A percentile compares a stretch with the other conserved stretches of the same genome.
Evolutionary conservation across 495 filamentous ascomycete species (phyloP).

Genomic region (Halenospora varia): DNA sequence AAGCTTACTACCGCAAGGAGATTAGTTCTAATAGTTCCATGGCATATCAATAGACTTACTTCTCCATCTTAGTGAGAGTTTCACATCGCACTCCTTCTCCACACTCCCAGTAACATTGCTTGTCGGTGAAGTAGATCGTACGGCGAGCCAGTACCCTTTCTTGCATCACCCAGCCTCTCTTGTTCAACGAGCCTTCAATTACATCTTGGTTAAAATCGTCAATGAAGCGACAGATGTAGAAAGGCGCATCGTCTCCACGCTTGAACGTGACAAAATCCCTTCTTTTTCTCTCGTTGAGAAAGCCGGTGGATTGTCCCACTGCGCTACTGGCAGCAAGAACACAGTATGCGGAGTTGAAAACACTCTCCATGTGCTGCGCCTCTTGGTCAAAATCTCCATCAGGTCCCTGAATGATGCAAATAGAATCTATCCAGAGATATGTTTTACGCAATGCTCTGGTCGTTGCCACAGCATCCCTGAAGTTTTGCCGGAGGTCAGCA

Average conservation of each 20-base stretch:
- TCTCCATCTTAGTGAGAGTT: conserved; percentile 5
- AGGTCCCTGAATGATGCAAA: conserved; percentile 26
- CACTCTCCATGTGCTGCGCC: conserved; percentile 15
- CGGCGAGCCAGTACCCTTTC: conserved; percentile 35
- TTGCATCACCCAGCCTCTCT: conserved; percentile 41
- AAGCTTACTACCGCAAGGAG: conserved; percentile 10
- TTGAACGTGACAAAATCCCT: conserved; percentile 10
- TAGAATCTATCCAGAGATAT: conserved; percentile 29
- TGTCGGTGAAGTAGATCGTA: conserved; percentile 37
- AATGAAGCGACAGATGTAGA: conserved; percentile 23
- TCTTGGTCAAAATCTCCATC: conserved; percentile 18
- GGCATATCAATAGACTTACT: background rate
- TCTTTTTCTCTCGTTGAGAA: conserved; percentile 10
- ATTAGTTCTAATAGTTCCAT: background rate
- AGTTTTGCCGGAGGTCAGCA: conserved; percentile 8
- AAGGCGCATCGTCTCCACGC: background rate
- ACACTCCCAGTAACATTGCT: conserved; percentile 41
- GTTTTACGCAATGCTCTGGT: conserved; percentile 20
- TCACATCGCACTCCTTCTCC: conserved; percentile 35
- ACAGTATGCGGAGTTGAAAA: conserved; percentile 18
- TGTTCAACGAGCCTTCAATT: conserved; percentile 28
- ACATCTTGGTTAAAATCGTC: conserved; percentile 36
- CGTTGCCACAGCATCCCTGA: conserved; percentile 20
- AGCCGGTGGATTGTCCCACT: conserved; percentile 11
- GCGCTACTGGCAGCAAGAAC: conserved; percentile 21